A percentile compares a stretch with the other conserved stretches of the same genome.
phyloP scores from a whole-genome alignment of 345 rosid species.

The Sonneratia caseolaris region DNA sequence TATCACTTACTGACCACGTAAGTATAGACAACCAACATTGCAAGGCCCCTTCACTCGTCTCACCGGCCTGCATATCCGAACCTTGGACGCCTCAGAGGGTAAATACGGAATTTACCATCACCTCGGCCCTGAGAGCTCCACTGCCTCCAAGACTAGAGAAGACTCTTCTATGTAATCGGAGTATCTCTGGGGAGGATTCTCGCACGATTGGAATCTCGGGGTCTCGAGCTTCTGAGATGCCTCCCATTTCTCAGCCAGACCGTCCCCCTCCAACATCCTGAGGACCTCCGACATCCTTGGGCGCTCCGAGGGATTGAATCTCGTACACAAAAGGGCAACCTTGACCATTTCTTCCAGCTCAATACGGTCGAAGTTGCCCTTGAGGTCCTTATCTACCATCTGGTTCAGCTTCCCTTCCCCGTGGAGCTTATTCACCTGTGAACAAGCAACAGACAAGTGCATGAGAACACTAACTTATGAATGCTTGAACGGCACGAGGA shows the following conservation, averaged over 20 bases:
- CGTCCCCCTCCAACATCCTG: conserved; percentile 43
- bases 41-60: neutral
- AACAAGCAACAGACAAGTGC: neutral
- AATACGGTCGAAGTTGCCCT: conserved; percentile 44
- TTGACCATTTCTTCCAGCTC: conserved; percentile 48
- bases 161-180: conserved; percentile 83
- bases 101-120: conserved; percentile 17
- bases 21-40: neutral
- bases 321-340: conserved; percentile 34
- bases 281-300: conserved; percentile 44
- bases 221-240: conserved; percentile 43
- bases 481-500: neutral
- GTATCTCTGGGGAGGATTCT: conserved; percentile 37
- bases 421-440: conserved; percentile 86
- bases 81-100: neutral
- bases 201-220: conserved; percentile 35
- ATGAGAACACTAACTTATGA: neutral
- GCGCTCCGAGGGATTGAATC: conserved; percentile 30
- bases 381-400: conserved; percentile 73
- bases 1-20: conserved; percentile 2
- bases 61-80: neutral
- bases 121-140: conserved; percentile 96
- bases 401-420: conserved; percentile 63
- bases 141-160: conserved; percentile 82
- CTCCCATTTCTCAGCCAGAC: conserved; percentile 42